phyloP scores from a whole-genome alignment of 2,329 filamentous ascomycete genomes.

The Plectosphaerella plurivora region DNA sequence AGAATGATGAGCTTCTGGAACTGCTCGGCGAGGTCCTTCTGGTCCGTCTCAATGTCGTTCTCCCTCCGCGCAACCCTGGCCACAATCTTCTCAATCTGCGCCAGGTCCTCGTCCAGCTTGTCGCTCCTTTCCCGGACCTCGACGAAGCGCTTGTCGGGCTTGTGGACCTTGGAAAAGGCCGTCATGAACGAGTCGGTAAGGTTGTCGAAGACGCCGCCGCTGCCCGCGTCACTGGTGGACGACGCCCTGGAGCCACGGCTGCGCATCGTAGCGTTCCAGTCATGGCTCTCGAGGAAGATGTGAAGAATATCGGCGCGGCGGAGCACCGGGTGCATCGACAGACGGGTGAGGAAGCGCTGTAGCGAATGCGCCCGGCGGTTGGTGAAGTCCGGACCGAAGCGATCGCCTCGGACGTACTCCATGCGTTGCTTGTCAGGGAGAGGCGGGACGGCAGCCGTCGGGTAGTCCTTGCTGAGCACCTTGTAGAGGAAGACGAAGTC shows the following conservation, averaged over 20 bases:
- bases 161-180: conserved; percentile 93
- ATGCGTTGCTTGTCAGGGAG: conserved; percentile 98
- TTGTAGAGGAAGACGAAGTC: conserved; percentile 98
- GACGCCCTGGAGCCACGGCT: conserved; percentile 65
- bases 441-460: conserved; percentile 87
- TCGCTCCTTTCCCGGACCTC: conserved; percentile 90
- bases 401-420: conserved; percentile 95
- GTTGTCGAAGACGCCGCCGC: conserved; percentile 81
- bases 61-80: conserved; percentile 84
- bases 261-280: conserved; percentile 97
- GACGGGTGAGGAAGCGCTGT: conserved; percentile 81
- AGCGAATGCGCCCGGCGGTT: conserved; percentile 82
- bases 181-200: conserved; percentile 97
- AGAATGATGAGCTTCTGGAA: conserved; percentile 90
- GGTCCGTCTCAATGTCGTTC: conserved; percentile 80
- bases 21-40: conserved; percentile 84
- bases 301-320: conserved; percentile 79
- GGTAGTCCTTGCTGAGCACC: conserved; percentile 80
- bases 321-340: conserved; percentile 84
- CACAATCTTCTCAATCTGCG: conserved; percentile 93
- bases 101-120: conserved; percentile 90
- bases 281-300: conserved; percentile 83
- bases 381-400: conserved; percentile 92
- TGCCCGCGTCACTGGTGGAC: conserved; percentile 40
- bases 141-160: conserved; percentile 89